Percentiles rank a stretch among this genome's conserved stretches.
phyloP scores from a whole-genome alignment of 2,329 filamentous ascomycete genomes.

The Thelonectria blattea region DNA sequence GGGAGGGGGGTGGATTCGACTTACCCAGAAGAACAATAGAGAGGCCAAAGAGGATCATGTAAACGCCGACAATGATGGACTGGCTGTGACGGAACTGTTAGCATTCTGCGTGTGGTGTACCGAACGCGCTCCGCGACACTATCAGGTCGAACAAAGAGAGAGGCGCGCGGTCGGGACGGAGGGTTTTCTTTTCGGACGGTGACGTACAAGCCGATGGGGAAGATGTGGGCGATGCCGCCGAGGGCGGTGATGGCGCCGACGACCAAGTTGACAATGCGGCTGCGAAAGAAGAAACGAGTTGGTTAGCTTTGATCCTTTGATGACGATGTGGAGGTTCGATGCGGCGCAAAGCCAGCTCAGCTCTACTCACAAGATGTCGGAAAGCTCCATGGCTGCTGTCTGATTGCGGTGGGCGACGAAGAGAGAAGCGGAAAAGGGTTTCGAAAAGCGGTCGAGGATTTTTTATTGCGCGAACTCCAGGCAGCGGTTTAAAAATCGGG shows the following conservation, averaged over 20 bases:
- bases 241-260: slow-evolving; percentile 87
- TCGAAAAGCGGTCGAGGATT: slow-evolving; percentile 3
- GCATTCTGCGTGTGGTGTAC: slow-evolving; percentile 2
- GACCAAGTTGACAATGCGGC: slow-evolving; percentile 92
- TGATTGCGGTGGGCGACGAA: slow-evolving; percentile 5
- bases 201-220: slow-evolving; percentile 65
- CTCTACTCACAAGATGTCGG: slow-evolving; percentile 80
- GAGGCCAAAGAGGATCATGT: slow-evolving; percentile 90
- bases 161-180: background rate
- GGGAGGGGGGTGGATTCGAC: slow-evolving; percentile 14
- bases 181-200: background rate
- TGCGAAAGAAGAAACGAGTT: slow-evolving; percentile 47
- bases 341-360: slow-evolving; percentile 3
- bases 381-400: slow-evolving; percentile 77
- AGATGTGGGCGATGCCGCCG: slow-evolving; percentile 79
- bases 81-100: slow-evolving; percentile 32
- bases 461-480: slow-evolving; percentile 23
- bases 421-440: background rate
- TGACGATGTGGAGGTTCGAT: slow-evolving; percentile 4
- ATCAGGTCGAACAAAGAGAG: background rate
- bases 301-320: slow-evolving; percentile 49
- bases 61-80: slow-evolving; percentile 77
- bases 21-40: slow-evolving; percentile 71
- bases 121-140: background rate
- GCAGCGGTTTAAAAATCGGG: slow-evolving; percentile 33